Evolutionary conservation across 1,139 yeast species (phyloP).

Genomic region (Saccharomyces hybrid): DNA sequence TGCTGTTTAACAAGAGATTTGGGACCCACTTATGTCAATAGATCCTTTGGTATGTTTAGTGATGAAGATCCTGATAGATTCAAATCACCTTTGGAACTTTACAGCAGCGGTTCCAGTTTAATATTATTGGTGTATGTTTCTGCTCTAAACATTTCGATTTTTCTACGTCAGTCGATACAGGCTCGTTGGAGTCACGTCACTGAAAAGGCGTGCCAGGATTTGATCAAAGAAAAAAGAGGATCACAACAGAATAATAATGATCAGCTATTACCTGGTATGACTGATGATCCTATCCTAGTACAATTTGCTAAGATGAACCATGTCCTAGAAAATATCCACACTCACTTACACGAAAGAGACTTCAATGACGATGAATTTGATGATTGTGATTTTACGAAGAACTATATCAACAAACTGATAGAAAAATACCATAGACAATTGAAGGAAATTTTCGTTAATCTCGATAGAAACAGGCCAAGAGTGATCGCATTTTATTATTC

Average conservation of each 20-base stretch:
- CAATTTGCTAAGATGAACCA: conserved; percentile 53
- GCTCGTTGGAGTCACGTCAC: conserved; percentile 23
- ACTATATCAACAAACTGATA: conserved; percentile 12
- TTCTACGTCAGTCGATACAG: conserved; percentile 32
- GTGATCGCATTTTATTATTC: conserved; percentile 50
- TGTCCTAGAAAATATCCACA: conserved; percentile 57
- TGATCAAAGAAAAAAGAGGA: conserved; percentile 14
- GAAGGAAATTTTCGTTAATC: conserved; percentile 20
- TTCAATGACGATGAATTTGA: conserved; percentile 25
- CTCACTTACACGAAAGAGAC: conserved; percentile 33
- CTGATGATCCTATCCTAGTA: conserved; percentile 41
- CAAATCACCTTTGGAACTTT: conserved; percentile 16
- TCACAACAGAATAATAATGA: conserved; percentile 19
- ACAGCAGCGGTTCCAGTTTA: conserved; percentile 21
- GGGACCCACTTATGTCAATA: conserved; percentile 45
- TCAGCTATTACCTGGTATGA: conserved; percentile 27
- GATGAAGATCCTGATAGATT: conserved; percentile 15
- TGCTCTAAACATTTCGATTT: conserved; percentile 31
- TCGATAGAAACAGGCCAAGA: conserved; percentile 38
- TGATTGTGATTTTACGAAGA: conserved; percentile 16
- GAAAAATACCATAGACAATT: conserved; percentile 17
- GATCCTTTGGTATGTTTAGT: conserved; percentile 21
- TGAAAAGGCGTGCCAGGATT: conserved; percentile 16
- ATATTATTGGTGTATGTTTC: conserved; percentile 34
- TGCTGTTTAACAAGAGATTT: conserved; percentile 68